Percentiles rank a stretch among this genome's conserved stretches.
Evolutionary conservation across 2,329 filamentous ascomycete species (phyloP).

Genomic region (Fusarium sublunatum): DNA sequence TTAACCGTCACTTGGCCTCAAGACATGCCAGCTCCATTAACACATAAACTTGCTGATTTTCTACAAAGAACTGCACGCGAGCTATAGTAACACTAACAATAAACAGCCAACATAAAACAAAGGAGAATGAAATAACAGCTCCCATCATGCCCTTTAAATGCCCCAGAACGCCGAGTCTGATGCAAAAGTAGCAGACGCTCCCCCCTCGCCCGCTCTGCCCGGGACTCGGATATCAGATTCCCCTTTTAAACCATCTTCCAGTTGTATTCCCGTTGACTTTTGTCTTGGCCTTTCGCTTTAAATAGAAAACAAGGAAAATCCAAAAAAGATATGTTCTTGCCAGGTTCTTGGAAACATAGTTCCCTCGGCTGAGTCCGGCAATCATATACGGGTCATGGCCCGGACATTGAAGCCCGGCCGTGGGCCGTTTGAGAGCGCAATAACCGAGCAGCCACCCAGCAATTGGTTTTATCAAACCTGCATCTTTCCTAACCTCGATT

Average conservation of each 20-base stretch:
- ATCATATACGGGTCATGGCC: slow-evolving; percentile 27
- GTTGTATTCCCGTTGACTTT: slow-evolving; percentile 14
- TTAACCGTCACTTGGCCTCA: not conserved
- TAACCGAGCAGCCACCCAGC: slow-evolving; percentile 42
- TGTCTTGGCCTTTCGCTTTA: slow-evolving; percentile 24
- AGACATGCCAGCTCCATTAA: not conserved
- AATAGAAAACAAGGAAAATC: slow-evolving; percentile 24
- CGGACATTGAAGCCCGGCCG: slow-evolving; percentile 35
- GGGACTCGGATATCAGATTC: slow-evolving; percentile 35
- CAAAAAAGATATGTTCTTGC: slow-evolving; percentile 11
- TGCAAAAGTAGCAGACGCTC: slow-evolving; percentile 45
- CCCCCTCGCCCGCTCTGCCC: slow-evolving; percentile 29
- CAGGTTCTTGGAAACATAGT: not conserved
- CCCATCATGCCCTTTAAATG: slow-evolving; percentile 46
- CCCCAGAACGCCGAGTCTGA: slow-evolving; percentile 48
- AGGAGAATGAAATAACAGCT: slow-evolving; percentile 39
- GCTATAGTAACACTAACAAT: slow-evolving; percentile 26
- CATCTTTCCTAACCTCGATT: slow-evolving; percentile 18
- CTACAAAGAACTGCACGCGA: slow-evolving; percentile 22
- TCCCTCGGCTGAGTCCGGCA: slow-evolving; percentile 33
- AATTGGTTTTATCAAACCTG: slow-evolving; percentile 20
- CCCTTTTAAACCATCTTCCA: slow-evolving; percentile 24
- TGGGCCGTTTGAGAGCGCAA: slow-evolving; percentile 20
- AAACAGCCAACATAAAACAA: slow-evolving; percentile 20
- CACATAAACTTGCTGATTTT: slow-evolving; percentile 21